These are phyloP conservation scores for Nannizziopsis barbatae DNA, from an alignment of 2,329 filamentous ascomycete genomes.

Conservation along the genomic window DNA sequence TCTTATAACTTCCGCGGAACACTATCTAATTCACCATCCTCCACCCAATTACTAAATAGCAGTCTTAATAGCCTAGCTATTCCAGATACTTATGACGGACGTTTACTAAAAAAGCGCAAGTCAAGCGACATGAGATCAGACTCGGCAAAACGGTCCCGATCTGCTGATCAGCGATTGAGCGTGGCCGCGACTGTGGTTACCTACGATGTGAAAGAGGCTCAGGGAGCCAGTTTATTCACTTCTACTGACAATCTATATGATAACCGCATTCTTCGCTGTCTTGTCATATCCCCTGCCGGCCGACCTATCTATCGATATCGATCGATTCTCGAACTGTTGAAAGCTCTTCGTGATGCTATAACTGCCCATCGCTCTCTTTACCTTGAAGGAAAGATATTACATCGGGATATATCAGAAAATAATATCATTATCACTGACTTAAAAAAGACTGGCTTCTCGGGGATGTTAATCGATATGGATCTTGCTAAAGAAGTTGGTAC, in stretches of 20 bases:
- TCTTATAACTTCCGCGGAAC: constrained; percentile 14
- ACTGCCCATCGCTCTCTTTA: constrained; percentile 30
- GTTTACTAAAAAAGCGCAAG: background rate
- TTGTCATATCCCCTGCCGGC: constrained; percentile 25
- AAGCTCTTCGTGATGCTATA: constrained; percentile 27
- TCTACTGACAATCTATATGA: constrained; percentile 15
- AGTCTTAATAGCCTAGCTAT: background rate
- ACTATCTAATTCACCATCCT: constrained; percentile 11
- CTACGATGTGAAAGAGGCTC: constrained; percentile 6
- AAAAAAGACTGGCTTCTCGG: constrained; percentile 14
- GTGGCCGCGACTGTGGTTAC: constrained; percentile 3
- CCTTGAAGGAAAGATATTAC: constrained; percentile 25
- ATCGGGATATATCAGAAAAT: constrained; percentile 30
- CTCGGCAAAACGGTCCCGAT: constrained; percentile 7
- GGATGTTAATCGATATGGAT: constrained; percentile 27
- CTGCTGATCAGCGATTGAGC: constrained; percentile 1
- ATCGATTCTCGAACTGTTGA: constrained; percentile 26
- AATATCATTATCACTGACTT: constrained; percentile 31
- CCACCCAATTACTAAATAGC: constrained; percentile 2
- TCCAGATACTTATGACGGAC: background rate
- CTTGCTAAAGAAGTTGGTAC: constrained; percentile 22
- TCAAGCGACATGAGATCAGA: background rate
- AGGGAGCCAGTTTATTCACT: constrained; percentile 1
- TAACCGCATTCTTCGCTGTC: constrained; percentile 24
- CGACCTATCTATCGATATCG: constrained; percentile 22